Evolutionary conservation across 2,329 filamentous ascomycete species (phyloP), one percentile per base, ranked within the genome.

Genomic region (Apiospora marii): DNA sequence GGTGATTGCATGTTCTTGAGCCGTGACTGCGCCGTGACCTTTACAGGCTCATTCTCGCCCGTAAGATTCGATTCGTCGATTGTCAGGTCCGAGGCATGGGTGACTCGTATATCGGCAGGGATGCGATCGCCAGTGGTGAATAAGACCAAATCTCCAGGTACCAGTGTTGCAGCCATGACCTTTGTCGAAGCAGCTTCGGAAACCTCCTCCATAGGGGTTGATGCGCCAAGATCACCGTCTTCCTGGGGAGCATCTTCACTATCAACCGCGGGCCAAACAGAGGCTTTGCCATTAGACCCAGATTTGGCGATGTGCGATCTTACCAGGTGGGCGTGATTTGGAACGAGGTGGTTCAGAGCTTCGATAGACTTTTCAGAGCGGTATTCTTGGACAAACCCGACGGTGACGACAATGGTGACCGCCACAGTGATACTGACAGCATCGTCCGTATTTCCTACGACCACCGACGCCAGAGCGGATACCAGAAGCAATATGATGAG

Each of bases 21-120:
- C 43, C 82, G 84, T 1, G 91, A 89, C 27, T 94, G 91, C 2
- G 92, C 86, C 14, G 90, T 91, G 79, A 99, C 94, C 67, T 90
- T 87, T 7, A 98, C 94, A 5, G 96, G 95, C 78, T 98, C 95
- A 74, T 98, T 98, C 83, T 99, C 96, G 73, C 96, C 96, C 0
- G 96, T 99, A 73, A 99, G 84, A 80, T 99, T 99, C 16, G 96
- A 98, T 78, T 96, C 95, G 81, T 99, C 97, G 76, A 99, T 97
- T 58, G 94, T 94, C 70, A 99, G 86, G 80, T 98, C 95, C 12
- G 94, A 91, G 14, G 95, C 93, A 79, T 94, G 92, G 10, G 94
- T 98, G 70, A 99, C 97, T 64, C 96, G 92, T 77, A 99, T 93
- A 80, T 99, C 96, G 72, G 96, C 96, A 7, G 96, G 96, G 76